phyloP scores from a whole-genome alignment of 2,329 filamentous ascomycete species.

The Neofusicoccum kwambonambiense region DNA sequence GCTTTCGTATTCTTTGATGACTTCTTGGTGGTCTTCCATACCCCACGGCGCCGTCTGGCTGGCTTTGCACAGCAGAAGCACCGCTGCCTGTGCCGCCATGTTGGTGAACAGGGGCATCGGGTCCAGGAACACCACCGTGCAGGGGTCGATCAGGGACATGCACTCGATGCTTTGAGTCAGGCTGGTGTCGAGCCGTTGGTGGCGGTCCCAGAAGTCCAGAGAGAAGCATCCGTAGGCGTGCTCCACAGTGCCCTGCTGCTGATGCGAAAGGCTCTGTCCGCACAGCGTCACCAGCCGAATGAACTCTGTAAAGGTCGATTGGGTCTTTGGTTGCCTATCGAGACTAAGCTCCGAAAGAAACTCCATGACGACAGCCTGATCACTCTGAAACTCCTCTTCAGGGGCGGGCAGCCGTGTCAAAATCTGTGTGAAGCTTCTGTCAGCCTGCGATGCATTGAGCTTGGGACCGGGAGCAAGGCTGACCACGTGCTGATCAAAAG shows the following conservation, averaged over 20 bases:
- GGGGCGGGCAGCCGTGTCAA: constrained; percentile 37
- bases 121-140: not conserved
- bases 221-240: not conserved
- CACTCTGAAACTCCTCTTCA: constrained; percentile 38
- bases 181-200: not conserved
- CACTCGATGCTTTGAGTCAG: not conserved
- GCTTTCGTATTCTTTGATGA: not conserved
- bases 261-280: constrained; percentile 1
- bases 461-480: too few relatives aligned
- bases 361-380: constrained; percentile 25
- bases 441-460: too few relatives aligned
- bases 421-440: constrained; percentile 25
- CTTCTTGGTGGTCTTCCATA: not conserved
- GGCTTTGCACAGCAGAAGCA: constrained; percentile 9
- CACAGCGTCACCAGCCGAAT: constrained; percentile 32
- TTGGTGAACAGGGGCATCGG: constrained; percentile 9
- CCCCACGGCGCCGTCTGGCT: constrained; percentile 7
- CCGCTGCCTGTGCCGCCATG: constrained; percentile 4
- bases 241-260: constrained; percentile 1
- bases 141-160: constrained; percentile 7
- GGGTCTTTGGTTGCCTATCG: constrained; percentile 23
- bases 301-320: constrained; percentile 34
- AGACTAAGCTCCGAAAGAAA: constrained; percentile 32
- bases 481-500: constrained; percentile 31
- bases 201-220: constrained; percentile 6